Evolutionary conservation across 306 rosid species (phyloP), one percentile per base, ranked within the genome.

Genomic region (Trifolium fragiferum): DNA sequence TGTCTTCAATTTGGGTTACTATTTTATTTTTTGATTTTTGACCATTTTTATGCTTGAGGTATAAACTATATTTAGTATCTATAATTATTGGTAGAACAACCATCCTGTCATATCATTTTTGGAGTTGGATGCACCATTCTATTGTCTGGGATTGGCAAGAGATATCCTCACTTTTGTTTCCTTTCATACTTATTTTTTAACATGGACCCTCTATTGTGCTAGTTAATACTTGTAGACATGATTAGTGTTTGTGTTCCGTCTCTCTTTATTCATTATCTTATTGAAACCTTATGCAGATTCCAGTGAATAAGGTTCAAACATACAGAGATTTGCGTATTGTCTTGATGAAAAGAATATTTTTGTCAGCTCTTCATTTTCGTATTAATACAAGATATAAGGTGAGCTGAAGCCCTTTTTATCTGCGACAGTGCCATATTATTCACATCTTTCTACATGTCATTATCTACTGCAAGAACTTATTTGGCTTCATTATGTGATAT

Each of bases 321-420:
- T 94, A 84, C 80, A 84, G 92, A 71, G 97, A 94, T 78, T 82
- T 94, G 90, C 92, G 96, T 15, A 84, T 87, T 75, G 99, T 94
- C 82, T 86, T 94, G 79, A 94, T 94, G 99, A 94, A 94, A 86
- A 88, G 99, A 84, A 94, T 94, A 86, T 94, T 94, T 87, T 86
- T 94, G 55, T 94, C 99, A 44, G 96, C 97, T 61, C 83, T 94
- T 91, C 99, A 94, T 87, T 94, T 94, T 64, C 96, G 99, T 70
- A 92, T 94, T 72, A 94, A 92, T 84, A 90, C 99, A 64, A 83
- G 99, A 92, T 94, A 94, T 83, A 94, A 94, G 97, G 99, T 94
- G 83, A 37, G 72, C n/a, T 77, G 51, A 27, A 49, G 62, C 66
- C 58, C 54, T 70, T 78, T 50, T 47, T 43, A 7, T 61, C 21